These are phyloP conservation scores for Chaetomiaceae sp. DNA, from an alignment of 2,329 filamentous ascomycete species.

Conservation along the genomic window DNA sequence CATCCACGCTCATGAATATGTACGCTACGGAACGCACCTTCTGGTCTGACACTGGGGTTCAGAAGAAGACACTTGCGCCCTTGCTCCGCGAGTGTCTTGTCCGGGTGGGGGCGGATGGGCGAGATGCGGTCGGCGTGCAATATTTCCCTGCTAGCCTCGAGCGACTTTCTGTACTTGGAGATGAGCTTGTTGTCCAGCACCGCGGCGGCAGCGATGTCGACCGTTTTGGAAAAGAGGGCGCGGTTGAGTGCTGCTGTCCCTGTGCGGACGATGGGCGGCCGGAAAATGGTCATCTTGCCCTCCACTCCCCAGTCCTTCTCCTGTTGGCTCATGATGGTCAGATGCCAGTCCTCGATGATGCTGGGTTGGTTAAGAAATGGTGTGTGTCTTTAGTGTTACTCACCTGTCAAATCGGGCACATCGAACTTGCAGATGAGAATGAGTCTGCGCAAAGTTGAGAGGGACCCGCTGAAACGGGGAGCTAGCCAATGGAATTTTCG, in stretches of 20 bases:
- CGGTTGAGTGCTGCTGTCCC: conserved; percentile 78
- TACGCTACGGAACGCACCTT: conserved; percentile 36
- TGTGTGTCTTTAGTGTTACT: conserved; percentile 8
- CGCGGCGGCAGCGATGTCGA: conserved; percentile 73
- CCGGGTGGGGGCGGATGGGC: conserved; percentile 60
- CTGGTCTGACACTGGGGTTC: conserved; percentile 50
- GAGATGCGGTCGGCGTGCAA: conserved; percentile 60
- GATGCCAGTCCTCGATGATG: neutral
- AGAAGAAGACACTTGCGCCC: conserved; percentile 61
- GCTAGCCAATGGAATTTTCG: conserved; percentile 3
- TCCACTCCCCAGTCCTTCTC: neutral
- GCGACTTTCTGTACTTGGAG: conserved; percentile 60
- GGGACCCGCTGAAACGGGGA: conserved; percentile 6
- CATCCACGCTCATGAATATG: neutral
- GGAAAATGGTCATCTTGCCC: conserved; percentile 57
- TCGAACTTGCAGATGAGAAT: neutral
- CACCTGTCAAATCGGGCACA: conserved; percentile 10
- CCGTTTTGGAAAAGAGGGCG: conserved; percentile 71
- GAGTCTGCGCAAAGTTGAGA: neutral
- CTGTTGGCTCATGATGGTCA: conserved; percentile 6
- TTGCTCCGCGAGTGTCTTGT: conserved; percentile 44
- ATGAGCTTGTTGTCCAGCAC: conserved; percentile 74
- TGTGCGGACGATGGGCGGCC: conserved; percentile 70
- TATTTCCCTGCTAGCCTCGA: conserved; percentile 63
- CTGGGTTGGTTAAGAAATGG: too few relatives aligned